A percentile compares a stretch with the other conserved stretches of the same genome.
These are phyloP conservation scores for Colletotrichum neosansevieriae DNA, from an alignment of 2,329 filamentous ascomycete genomes.

Conservation along the genomic window DNA sequence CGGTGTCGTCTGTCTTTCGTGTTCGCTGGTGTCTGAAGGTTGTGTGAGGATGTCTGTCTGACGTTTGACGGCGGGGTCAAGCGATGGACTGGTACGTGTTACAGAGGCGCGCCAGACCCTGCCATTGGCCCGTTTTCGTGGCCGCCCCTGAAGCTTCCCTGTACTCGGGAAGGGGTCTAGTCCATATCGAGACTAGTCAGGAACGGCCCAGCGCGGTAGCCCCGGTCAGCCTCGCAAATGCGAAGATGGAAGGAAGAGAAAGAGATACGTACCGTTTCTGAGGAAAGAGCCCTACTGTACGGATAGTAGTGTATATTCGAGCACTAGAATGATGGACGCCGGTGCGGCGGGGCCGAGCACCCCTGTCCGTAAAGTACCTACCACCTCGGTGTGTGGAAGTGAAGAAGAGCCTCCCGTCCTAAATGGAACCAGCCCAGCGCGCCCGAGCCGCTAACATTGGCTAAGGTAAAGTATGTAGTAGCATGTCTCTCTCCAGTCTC, in stretches of 20 bases:
- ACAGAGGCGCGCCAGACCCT: constrained; percentile 52
- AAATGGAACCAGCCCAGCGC: constrained; percentile 14
- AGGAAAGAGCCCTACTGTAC: neutral
- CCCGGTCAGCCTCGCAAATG: constrained; percentile 24
- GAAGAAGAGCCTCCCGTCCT: constrained; percentile 28
- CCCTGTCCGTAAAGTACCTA: constrained; percentile 10
- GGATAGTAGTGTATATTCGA: too few species aligned
- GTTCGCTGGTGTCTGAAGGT: constrained; percentile 39
- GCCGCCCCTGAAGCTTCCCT: constrained; percentile 31
- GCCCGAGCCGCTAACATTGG: constrained; percentile 21
- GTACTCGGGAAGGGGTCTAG: constrained; percentile 5
- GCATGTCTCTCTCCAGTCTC: neutral
- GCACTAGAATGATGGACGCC: constrained; percentile 22
- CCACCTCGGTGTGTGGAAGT: neutral
- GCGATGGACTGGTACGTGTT: constrained; percentile 54
- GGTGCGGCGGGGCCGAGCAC: constrained; percentile 35
- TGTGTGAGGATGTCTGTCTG: constrained; percentile 43
- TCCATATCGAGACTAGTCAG: constrained; percentile 18
- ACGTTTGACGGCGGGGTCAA: constrained; percentile 56
- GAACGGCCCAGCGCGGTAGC: constrained; percentile 19
- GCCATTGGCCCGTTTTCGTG: constrained; percentile 46
- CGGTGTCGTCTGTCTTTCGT: constrained; percentile 5
- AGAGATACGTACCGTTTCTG: constrained; percentile 16
- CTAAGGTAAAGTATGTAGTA: neutral
- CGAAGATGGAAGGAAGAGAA: neutral